Evolutionary conservation across 1,284 basidiomycete species (phyloP).

Genomic region (Ustilago tritici): DNA sequence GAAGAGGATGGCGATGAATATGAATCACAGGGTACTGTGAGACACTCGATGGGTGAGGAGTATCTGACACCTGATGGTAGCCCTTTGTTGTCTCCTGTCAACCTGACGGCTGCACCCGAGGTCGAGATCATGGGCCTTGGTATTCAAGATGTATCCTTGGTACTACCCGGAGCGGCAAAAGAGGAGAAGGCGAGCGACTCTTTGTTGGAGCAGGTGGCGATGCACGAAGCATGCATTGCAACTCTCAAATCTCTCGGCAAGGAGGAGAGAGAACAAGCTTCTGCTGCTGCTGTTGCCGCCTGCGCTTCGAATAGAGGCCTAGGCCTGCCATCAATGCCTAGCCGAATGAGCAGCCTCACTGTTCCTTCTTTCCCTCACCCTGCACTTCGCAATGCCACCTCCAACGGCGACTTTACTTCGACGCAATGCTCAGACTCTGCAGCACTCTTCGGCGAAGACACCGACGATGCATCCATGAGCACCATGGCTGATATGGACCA

Average conservation of each 20-base stretch:
- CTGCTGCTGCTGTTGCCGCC: slow-evolving; percentile 17
- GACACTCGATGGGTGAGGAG: slow-evolving; percentile 23
- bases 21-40: slow-evolving; percentile 8
- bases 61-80: slow-evolving; percentile 40
- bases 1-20: slow-evolving; percentile 24
- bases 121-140: slow-evolving; percentile 40
- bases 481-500: slow-evolving; percentile 46
- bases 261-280: slow-evolving; percentile 27
- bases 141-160: slow-evolving; percentile 22
- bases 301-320: neutral
- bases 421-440: slow-evolving; percentile 22
- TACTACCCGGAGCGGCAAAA: slow-evolving; percentile 12
- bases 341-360: slow-evolving; percentile 22
- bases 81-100: slow-evolving; percentile 22
- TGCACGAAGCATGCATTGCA: slow-evolving; percentile 42
- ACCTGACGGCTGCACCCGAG: slow-evolving; percentile 11
- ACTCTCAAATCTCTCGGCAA: slow-evolving; percentile 21
- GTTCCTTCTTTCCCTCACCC: neutral
- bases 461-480: slow-evolving; percentile 32
- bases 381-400: slow-evolving; percentile 8
- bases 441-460: slow-evolving; percentile 28
- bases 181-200: slow-evolving; percentile 29
- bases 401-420: slow-evolving; percentile 29
- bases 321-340: slow-evolving; percentile 17
- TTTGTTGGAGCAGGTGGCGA: slow-evolving; percentile 42